Percentiles rank a stretch among this genome's conserved stretches.
phyloP scores from a whole-genome alignment of 2,329 filamentous ascomycete species.

The Aspergillus fischeri region DNA sequence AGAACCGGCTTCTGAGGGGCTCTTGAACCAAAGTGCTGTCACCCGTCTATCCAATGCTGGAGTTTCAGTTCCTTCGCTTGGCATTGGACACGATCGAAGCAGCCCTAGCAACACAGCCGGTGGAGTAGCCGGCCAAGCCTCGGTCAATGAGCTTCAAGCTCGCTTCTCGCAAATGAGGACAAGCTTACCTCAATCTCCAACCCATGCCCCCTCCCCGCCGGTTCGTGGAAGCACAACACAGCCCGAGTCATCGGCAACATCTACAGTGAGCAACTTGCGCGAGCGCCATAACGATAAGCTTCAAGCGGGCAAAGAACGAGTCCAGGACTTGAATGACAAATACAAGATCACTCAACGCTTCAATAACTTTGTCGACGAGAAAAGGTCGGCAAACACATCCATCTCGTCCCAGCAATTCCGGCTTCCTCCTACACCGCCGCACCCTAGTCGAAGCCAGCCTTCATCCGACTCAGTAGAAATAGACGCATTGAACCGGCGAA shows the following conservation, averaged over 20 bases:
- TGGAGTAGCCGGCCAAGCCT: constrained; percentile 29
- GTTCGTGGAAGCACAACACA: constrained; percentile 46
- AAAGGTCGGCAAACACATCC: constrained; percentile 24
- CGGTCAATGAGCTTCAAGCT: constrained; percentile 64
- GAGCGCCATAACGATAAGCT: constrained; percentile 69
- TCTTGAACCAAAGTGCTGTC: constrained; percentile 58
- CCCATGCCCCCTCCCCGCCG: constrained; percentile 27
- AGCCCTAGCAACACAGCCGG: constrained; percentile 20
- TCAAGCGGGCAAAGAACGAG: constrained; percentile 54
- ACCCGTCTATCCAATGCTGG: constrained; percentile 68
- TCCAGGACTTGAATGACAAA: constrained; percentile 41
- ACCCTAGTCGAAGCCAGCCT: constrained; percentile 21
- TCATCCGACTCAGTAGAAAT: constrained; percentile 24
- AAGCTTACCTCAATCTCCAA: constrained; percentile 25
- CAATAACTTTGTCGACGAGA: constrained; percentile 44
- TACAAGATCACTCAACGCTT: constrained; percentile 45
- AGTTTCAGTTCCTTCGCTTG: constrained; percentile 71
- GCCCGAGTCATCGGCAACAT: constrained; percentile 59
- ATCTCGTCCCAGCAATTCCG: constrained; percentile 9
- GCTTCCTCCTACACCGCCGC: constrained; percentile 20
- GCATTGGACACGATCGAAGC: constrained; percentile 55
- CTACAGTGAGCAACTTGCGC: constrained; percentile 63
- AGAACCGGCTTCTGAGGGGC: constrained; percentile 29
- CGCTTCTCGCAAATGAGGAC: constrained; percentile 58
- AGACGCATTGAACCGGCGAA: constrained; percentile 35